Percentiles rank a stretch among this genome's conserved stretches.
Evolutionary conservation across 2,329 filamentous ascomycete species (phyloP).

Genomic region (Penicillium sp.): DNA sequence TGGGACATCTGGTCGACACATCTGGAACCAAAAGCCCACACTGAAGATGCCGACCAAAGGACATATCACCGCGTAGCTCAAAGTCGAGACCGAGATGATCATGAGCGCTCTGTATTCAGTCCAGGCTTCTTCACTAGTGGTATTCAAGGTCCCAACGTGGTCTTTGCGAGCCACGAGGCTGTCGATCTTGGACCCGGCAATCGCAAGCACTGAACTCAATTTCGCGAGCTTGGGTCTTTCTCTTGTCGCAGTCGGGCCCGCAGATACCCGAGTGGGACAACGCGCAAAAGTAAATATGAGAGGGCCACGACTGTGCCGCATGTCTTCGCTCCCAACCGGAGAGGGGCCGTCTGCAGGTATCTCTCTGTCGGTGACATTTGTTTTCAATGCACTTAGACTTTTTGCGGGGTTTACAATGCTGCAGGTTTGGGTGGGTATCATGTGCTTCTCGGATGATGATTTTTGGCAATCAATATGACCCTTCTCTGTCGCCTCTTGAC

Average conservation of each 20-base stretch:
- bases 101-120: slow-evolving; percentile 38
- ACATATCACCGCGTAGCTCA: slow-evolving; percentile 44
- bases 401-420: background rate
- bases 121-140: slow-evolving; percentile 18
- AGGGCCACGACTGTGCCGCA: background rate
- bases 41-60: slow-evolving; percentile 43
- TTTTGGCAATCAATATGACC: background rate
- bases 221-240: too few species aligned
- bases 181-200: too few species aligned
- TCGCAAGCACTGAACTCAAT: too few species aligned
- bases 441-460: background rate
- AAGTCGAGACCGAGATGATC: slow-evolving; percentile 31
- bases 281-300: background rate
- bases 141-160: background rate
- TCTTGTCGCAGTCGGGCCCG: too few species aligned
- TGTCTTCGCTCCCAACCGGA: background rate
- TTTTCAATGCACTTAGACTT: background rate
- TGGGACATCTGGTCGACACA: slow-evolving; percentile 37
- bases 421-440: background rate
- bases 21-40: slow-evolving; percentile 43
- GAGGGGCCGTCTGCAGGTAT: background rate
- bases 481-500: background rate
- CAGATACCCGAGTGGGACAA: too few species aligned
- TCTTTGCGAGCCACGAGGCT: too few species aligned
- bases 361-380: background rate